A percentile compares a stretch with the other conserved stretches of the same genome.
phyloP scores from a whole-genome alignment of 2,329 filamentous ascomycete species.

The Trichoderma brevicompactum region DNA sequence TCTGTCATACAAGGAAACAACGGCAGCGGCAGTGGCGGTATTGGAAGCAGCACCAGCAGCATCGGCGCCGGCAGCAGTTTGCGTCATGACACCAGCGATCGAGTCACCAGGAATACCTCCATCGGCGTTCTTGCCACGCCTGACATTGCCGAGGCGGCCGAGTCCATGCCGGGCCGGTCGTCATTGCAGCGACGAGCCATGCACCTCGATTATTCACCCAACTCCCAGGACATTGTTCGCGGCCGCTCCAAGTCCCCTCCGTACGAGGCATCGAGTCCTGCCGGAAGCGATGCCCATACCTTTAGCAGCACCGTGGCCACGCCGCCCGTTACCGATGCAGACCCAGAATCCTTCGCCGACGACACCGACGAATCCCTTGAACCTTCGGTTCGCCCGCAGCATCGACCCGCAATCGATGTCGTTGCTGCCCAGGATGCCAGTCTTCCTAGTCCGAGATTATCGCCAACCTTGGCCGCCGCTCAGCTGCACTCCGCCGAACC shows the following conservation, averaged over 20 bases:
- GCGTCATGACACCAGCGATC: conserved; percentile 37
- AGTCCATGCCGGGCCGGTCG: conserved; percentile 40
- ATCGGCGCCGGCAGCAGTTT: conserved; percentile 15
- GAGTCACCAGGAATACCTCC: conserved; percentile 35
- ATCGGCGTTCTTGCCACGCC: conserved; percentile 57
- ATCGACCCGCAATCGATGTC: conserved; percentile 65
- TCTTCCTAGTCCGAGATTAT: conserved; percentile 91
- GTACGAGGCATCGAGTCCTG: conserved; percentile 57
- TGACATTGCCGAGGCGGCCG: conserved; percentile 56
- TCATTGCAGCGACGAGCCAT: conserved; percentile 48
- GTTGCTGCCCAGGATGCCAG: conserved; percentile 83
- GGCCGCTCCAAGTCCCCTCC: conserved; percentile 43
- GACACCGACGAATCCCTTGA: conserved; percentile 56
- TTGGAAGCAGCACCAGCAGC: conserved; percentile 20
- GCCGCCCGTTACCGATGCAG: conserved; percentile 74
- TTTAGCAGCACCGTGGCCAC: conserved; percentile 71
- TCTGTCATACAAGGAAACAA: conserved; percentile 38
- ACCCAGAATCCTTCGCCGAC: conserved; percentile 64
- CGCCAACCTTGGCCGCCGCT: conserved; percentile 81
- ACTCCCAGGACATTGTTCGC: conserved; percentile 51
- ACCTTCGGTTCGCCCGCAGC: conserved; percentile 52
- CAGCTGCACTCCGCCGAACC: conserved; percentile 55
- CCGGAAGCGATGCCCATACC: conserved; percentile 59
- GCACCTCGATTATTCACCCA: conserved; percentile 48
- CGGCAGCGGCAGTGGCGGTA: conserved; percentile 24